Conservation (phyloP, 2,329 filamentous ascomycete species). For the Exophiala viscosa region DNA sequence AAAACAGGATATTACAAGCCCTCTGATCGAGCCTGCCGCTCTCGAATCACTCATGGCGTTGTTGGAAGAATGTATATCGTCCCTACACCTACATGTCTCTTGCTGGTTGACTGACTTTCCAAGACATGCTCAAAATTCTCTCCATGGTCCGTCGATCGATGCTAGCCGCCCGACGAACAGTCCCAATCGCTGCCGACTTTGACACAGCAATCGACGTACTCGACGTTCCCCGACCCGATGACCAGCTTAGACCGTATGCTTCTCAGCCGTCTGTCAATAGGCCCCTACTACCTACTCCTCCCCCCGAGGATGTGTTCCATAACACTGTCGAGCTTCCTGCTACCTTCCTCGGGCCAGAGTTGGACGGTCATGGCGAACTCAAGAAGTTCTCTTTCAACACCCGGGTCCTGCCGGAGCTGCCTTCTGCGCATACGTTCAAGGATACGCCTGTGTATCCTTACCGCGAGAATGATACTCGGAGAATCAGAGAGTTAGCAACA, state of each 20-base stretch:
- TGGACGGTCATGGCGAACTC: slow-evolving; percentile 47
- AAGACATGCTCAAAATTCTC: slow-evolving; percentile 49
- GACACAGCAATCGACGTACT: slow-evolving; percentile 48
- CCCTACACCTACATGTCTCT: background rate
- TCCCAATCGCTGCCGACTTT: slow-evolving; percentile 59
- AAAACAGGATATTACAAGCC: slow-evolving; percentile 23
- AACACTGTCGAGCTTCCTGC: slow-evolving; percentile 32
- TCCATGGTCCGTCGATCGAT: slow-evolving; percentile 56
- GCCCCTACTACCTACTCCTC: slow-evolving; percentile 38
- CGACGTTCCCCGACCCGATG: slow-evolving; percentile 32
- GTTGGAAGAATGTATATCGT: slow-evolving; percentile 56
- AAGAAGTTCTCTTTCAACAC: slow-evolving; percentile 54
- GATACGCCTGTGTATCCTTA: slow-evolving; percentile 56
- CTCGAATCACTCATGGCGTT: slow-evolving; percentile 54
- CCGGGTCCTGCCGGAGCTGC: slow-evolving; percentile 58
- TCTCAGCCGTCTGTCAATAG: slow-evolving; percentile 32
- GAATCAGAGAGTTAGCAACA: slow-evolving; percentile 60
- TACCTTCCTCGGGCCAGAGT: slow-evolving; percentile 50
- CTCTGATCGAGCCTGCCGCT: slow-evolving; percentile 50
- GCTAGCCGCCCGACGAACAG: slow-evolving; percentile 52
- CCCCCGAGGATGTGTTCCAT: slow-evolving; percentile 37
- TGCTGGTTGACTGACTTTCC: slow-evolving; percentile 22
- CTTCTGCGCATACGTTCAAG: slow-evolving; percentile 62
- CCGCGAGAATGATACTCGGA: slow-evolving; percentile 57
- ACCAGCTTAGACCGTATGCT: slow-evolving; percentile 27